These are phyloP conservation scores for Leishmania arabica DNA, from an alignment of 208 protist species.

Conservation along the genomic window DNA sequence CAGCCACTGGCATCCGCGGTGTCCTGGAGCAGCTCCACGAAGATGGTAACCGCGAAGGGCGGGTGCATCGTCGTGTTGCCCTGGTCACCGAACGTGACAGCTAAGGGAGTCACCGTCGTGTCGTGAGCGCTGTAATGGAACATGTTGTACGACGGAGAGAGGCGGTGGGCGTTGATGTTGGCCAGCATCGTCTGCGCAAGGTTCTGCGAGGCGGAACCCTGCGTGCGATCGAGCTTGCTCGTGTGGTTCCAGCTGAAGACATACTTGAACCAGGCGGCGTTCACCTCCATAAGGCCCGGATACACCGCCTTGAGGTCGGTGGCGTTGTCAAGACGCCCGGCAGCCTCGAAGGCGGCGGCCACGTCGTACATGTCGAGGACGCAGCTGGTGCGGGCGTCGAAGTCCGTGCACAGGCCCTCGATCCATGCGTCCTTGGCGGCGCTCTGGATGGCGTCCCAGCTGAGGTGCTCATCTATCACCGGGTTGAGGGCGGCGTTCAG, in stretches of 20 bases:
- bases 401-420: constrained; percentile 38
- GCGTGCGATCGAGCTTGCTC: constrained; percentile 24
- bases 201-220: constrained; percentile 39
- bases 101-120: constrained; percentile 45
- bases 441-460: constrained; percentile 37
- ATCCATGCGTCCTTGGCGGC: constrained; percentile 43
- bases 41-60: constrained; percentile 50
- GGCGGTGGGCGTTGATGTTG: constrained; percentile 30
- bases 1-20: constrained; percentile 32
- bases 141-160: constrained; percentile 37
- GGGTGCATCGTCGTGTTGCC: constrained; percentile 34
- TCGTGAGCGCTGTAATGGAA: constrained; percentile 78
- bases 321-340: constrained; percentile 28
- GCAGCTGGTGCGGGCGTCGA: constrained; percentile 30
- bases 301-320: constrained; percentile 29
- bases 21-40: constrained; percentile 72
- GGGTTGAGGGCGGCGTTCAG: constrained; percentile 24
- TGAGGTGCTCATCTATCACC: constrained; percentile 45
- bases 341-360: constrained; percentile 40
- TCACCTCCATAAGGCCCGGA: constrained; percentile 15
- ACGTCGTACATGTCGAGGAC: constrained; percentile 51
- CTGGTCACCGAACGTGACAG: constrained; percentile 56
- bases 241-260: constrained; percentile 38
- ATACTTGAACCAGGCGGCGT: constrained; percentile 29
- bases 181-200: constrained; percentile 31